Base-by-base conservation (phyloP, 345 rosid species). In the Xanthoceras sorbifolium region DNA sequence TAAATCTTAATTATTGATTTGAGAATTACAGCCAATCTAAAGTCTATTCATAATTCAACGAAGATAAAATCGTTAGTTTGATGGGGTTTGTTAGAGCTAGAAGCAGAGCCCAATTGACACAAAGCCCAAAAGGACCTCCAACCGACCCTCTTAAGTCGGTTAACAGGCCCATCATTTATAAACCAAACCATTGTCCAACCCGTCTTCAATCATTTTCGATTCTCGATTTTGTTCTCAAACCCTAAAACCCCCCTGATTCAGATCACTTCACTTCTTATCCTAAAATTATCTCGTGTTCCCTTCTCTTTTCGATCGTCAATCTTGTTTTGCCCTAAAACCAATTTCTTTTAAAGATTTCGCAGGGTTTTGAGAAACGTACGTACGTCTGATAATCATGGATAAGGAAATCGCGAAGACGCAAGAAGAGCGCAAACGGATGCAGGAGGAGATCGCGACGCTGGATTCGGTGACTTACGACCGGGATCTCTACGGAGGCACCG, bases 381-480 rank as follows among this genome's bases (percentile, higher is more conserved):
- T 42, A 12, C 28, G 18, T 61, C 42, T n/a, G 15, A 17, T 46
- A 44, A 32, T 64, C 71, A 73, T 90, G 82, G 98, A 93, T 81
- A 81, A 84, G 23, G 97, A 96, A 83, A 96, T 96, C 31, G 91
- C 95, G 12, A 90, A 82, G 81, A 90, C 90, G 46, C 98, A 96
- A 71, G 97, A 96, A 75, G 97, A 96, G 83, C 87, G 94, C 31
- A 82, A 76, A 54, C 85, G 80, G 75, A 77, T 87, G 86, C 97
- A 96, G 84, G 87, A 92, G 66, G 94, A 93, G 36, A 86, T 92
- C 38, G 97, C 90, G 11, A 87, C 95, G 20, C 94, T 92, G 61
- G 89, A 85, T 57, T 84, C 98, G 22, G 44, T 96, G 17, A 91
- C 85, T 23, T 93, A 80, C 79, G 98, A 93, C 76, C 86, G 87